Evolutionary conservation across 495 filamentous ascomycete genomes (phyloP), one percentile per base, ranked within the genome.

Genomic region (Penicillium pulvis): DNA sequence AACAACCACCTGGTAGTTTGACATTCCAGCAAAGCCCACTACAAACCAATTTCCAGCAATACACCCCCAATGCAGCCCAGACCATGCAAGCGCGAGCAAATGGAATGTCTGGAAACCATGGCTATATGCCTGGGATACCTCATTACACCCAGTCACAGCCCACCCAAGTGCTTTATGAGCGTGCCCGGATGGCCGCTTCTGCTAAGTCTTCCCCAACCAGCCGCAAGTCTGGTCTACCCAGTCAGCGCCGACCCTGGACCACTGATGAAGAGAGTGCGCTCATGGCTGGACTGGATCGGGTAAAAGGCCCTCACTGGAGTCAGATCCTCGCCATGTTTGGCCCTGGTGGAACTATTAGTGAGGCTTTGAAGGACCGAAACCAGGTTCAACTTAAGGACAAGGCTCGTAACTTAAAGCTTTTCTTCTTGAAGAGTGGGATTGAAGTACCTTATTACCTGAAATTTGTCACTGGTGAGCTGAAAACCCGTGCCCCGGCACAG

Each of bases 311-410:
- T 49, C 93, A 98, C 62, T 98, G 93, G 93, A 92, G 89, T 60
- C 92, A 97, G 68, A 98, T 98, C 36, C 79, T 98, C 3, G 87
- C 87, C 12, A 85, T 98, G 66, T 97, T 93, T 65, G 93, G 93
- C 1, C 83, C 85, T 0, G 90, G 90, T 35, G 93, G 93, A 5
- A 88, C 86, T 4, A 84, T 94, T 53, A 93, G 87, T 50, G 88
- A 94, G 60, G 87, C 91, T 6, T 79, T 98, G 36, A 96, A 95
- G 63, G 93, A 97, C 63, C 85, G 93, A 42, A 96, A 93, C 50
- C 93, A 98, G 68, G 93, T 97, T 0, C 93, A 97, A 66, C 79
- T 97, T 14, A 97, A 97, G 67, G 93, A 98, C 67, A 98, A 98
- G 70, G 93, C 93, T 9, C 81, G 93, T 36, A 98, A 98, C 56